These are phyloP conservation scores for Amanita subjunquillea DNA, from an alignment of 768 basidiomycete species.

Conservation along the genomic window DNA sequence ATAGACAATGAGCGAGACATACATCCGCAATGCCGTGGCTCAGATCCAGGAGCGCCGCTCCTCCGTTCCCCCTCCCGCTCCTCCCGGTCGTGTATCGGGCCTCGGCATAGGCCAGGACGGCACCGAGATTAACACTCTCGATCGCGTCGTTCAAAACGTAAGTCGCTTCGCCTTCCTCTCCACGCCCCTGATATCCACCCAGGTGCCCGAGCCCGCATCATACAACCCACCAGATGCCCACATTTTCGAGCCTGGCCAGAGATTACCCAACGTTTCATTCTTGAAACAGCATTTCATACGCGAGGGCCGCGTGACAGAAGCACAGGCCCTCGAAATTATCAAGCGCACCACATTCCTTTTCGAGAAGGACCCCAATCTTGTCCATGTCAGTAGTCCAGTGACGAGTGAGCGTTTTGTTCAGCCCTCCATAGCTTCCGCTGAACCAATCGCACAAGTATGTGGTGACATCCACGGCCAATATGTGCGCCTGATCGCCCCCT, in stretches of 20 bases:
- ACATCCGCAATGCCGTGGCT: constrained; percentile 6
- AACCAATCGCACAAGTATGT: constrained; percentile 49
- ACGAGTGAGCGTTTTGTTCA: constrained; percentile 51
- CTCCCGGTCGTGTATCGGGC: not conserved
- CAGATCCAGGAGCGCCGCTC: constrained; percentile 5
- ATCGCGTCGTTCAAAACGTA: constrained; percentile 1
- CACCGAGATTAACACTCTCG: not conserved
- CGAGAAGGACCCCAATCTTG: constrained; percentile 71
- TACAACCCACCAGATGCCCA: constrained; percentile 62
- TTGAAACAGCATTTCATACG: constrained; percentile 84
- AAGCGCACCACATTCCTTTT: constrained; percentile 57
- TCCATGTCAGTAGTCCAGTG: constrained; percentile 80
- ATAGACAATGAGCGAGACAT: constrained; percentile 2
- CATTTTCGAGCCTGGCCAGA: constrained; percentile 51
- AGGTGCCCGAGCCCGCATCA: constrained; percentile 66
- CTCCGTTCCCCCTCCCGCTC: not conserved
- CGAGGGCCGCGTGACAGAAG: constrained; percentile 76
- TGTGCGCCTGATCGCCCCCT: constrained; percentile 29
- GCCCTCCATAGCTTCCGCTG: not conserved
- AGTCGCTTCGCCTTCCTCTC: not conserved
- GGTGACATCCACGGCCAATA: constrained; percentile 99
- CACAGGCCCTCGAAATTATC: constrained; percentile 79
- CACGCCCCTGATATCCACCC: constrained; percentile 1
- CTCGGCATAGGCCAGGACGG: not conserved
- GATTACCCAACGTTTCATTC: constrained; percentile 66